Conservation (phyloP, 305 asterid species). For the Fraxinus paxiana region DNA sequence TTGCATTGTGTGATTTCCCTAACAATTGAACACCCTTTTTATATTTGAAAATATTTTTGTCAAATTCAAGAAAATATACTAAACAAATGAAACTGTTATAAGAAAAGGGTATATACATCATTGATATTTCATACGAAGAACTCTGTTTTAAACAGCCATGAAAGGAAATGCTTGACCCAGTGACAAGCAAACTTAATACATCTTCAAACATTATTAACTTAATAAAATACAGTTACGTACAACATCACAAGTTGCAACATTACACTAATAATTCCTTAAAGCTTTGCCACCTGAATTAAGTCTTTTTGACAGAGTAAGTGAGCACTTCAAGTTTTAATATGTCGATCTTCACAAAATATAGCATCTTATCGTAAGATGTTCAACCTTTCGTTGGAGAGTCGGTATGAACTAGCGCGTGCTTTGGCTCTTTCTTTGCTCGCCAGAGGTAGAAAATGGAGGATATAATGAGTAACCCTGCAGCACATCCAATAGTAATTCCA, state of each 20-base stretch:
- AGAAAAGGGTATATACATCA: neutral
- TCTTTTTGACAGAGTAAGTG: neutral
- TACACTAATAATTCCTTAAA: neutral
- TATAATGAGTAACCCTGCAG: conserved; percentile 33
- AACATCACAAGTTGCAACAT: neutral
- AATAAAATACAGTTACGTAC: neutral
- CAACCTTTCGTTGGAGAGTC: conserved; percentile 32
- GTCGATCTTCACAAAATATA: neutral
- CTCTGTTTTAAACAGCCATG: neutral
- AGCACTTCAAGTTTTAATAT: neutral
- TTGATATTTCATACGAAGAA: neutral
- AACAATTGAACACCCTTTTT: neutral
- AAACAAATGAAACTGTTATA: neutral
- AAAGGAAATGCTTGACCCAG: neutral
- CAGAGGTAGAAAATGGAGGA: conserved; percentile 39
- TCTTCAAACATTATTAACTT: neutral
- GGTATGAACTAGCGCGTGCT: conserved; percentile 27
- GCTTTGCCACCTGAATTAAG: neutral
- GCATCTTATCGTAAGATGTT: neutral
- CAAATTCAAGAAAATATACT: neutral
- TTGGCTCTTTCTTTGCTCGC: conserved; percentile 37
- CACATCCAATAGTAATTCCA: conserved; percentile 47
- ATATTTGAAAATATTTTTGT: neutral
- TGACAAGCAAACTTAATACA: neutral
- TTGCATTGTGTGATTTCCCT: neutral